Base-by-base conservation (phyloP, 345 rosid species). In the Citrus australasica region DNA sequence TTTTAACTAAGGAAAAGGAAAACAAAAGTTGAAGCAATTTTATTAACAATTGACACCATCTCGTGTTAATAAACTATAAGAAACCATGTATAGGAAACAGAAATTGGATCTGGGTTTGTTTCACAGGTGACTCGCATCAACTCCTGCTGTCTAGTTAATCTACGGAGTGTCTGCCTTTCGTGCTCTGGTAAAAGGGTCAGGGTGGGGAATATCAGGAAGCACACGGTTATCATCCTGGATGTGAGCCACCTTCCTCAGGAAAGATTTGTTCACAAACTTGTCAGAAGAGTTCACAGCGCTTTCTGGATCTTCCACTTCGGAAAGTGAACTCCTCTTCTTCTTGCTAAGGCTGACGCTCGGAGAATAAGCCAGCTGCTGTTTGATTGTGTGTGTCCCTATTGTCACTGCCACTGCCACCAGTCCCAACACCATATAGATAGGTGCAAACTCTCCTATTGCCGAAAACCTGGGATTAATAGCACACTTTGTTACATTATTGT, bases 281-380 rank as follows among this genome's bases (percentile, higher is more conserved):
- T 85, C 73, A 6, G 81, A 83, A 0, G 84, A 79, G 13, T 75
- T 65, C 33, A 80, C 73, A 62, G 79, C 82, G 3, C 59, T 33
- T 8, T 89, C 87, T 8, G 93, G 93, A 32, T 81, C 72, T 46
- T 89, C 90, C 4, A 85, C 85, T 73, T 91, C 90, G 0, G 84
- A 75, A 4, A 91, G 42, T 5, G 83, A 81, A 0, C 62, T 86
- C 85, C 95, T 89, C 73, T 83, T 86, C 48, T 84, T 87, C 86
- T 91, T 91, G 73, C 59, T 76, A 11, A 89, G 42, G 48, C 79
- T 69, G 37, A 89, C 88, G 2, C 55, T 71, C 0, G 95, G 95
- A 56, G 76, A 37, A 79, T 87, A 86, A 74, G 65, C 9, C 25
- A 91, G 80, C 69, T 91, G 92, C 63, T 88, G 89, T 71, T 88